Conservation (phyloP, 345 rosid genomes). For the Eucalyptus rudis region DNA sequence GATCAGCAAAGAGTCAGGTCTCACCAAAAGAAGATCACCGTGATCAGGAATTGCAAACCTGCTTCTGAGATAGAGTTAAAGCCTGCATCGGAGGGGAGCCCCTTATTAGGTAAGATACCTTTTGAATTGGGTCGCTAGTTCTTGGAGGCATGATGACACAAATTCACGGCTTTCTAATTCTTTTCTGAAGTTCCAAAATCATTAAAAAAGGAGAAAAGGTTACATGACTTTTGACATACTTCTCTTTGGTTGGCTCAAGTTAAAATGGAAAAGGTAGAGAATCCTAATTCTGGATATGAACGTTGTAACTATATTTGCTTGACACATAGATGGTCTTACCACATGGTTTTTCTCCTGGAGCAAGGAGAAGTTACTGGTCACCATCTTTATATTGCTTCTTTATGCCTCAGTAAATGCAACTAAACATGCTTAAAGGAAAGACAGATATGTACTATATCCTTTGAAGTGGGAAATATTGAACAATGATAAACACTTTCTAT, state of each 20-base stretch:
- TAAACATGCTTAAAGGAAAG: not conserved
- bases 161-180: not conserved
- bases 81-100: constrained; percentile 82
- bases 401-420: not conserved
- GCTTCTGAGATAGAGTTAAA: constrained; percentile 59
- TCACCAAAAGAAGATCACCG: constrained; percentile 26
- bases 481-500: not conserved
- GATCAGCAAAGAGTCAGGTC: constrained; percentile 42
- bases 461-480: not conserved
- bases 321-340: not conserved
- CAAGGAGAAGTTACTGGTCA: not conserved
- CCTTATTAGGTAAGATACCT: constrained; percentile 51
- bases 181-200: not conserved
- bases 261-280: not conserved
- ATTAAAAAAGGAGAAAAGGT: not conserved
- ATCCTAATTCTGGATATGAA: not conserved
- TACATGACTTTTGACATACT: not conserved
- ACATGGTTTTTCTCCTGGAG: not conserved
- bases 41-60: constrained; percentile 53
- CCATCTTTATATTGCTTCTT: not conserved
- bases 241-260: not conserved
- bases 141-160: not conserved
- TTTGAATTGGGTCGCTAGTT: not conserved
- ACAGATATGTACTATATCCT: not conserved
- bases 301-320: not conserved